Base-by-base conservation (phyloP, 208 protist genomes). In the Trypanosoma caninum region DNA sequence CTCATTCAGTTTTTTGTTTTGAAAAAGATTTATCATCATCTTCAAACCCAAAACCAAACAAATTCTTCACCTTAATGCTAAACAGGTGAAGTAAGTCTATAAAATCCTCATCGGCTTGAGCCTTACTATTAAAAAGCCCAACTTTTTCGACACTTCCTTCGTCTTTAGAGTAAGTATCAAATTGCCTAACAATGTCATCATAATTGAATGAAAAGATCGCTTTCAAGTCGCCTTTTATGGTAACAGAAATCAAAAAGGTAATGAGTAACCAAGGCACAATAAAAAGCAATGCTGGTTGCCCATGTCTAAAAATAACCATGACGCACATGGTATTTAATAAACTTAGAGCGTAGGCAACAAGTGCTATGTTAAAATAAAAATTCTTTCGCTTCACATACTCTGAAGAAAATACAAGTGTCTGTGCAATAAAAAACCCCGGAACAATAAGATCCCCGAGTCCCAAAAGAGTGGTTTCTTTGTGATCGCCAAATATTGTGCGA, bases 381-480 rank as follows among this genome's bases (percentile, higher is more conserved):
- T 63, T 83, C 1, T 76, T 77, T 33, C 80, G 76, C 33, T 83
- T 82, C 1, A 80, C 80, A 44, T 60, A 70, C 25, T 81, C 72
- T 44, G 42, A 74, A 34, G 80, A 98, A 53, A 97, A 98, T n/a
- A 97, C 69, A 7, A 98, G 71, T 18, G 95, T 84, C 46, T 98
- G 87, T 2, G 91, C 89, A 56, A 98, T 93, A 67, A 98, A 98
- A 34, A 96, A 73, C 38, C 94, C 97, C 48, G 97, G 97, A 22
- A 99, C 82, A 22, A 98, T 91, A 64, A 99, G 94, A 73, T 99
- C 97, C 16, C 97, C 97, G 1, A 99, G 84, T 20, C 97, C 97
- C 13, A 99, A 84, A 61, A 99, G 82, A 30, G 85, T 93, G 57
- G 94, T 94, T 23, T 81, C 55, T 23, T 56, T 34, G 33, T 89